phyloP scores from a whole-genome alignment of 768 basidiomycete species.

The Lentinula aciculospora region DNA sequence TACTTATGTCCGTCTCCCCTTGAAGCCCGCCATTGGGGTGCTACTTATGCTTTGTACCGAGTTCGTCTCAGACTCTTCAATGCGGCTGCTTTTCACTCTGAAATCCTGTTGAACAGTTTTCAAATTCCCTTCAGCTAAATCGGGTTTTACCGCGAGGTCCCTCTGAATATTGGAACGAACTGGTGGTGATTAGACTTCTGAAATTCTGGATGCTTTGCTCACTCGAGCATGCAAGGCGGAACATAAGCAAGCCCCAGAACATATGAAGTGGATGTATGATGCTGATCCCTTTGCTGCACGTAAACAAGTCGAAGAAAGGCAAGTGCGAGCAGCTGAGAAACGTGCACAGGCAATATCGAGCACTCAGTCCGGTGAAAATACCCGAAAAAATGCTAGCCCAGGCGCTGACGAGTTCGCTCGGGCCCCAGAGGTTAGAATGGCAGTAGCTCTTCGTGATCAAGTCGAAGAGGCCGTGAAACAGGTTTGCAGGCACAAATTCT shows the following conservation, averaged over 20 bases:
- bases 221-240: constrained; percentile 28
- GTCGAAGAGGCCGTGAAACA: constrained; percentile 81
- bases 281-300: constrained; percentile 79
- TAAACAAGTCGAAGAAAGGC: constrained; percentile 60
- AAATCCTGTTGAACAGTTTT: constrained; percentile 45
- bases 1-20: constrained; percentile 59
- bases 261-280: constrained; percentile 84
- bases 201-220: background rate
- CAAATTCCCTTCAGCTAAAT: constrained; percentile 69
- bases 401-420: constrained; percentile 33
- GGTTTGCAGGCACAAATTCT: constrained; percentile 29
- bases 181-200: constrained; percentile 29
- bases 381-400: constrained; percentile 11
- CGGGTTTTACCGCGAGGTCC: constrained; percentile 77
- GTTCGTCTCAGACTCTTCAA: constrained; percentile 41
- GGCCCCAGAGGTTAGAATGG: constrained; percentile 81
- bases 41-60: constrained; percentile 81
- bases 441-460: constrained; percentile 61
- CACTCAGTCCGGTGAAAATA: constrained; percentile 3
- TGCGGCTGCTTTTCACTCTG: constrained; percentile 8
- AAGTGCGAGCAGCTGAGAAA: constrained; percentile 48
- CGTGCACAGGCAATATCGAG: constrained; percentile 20
- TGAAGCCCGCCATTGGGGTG: constrained; percentile 90
- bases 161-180: constrained; percentile 80
- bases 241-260: constrained; percentile 61